Evolutionary conservation across 495 filamentous ascomycete species (phyloP), one percentile per base, ranked within the genome.

Genomic region (Aspergillus olivimuriae): DNA sequence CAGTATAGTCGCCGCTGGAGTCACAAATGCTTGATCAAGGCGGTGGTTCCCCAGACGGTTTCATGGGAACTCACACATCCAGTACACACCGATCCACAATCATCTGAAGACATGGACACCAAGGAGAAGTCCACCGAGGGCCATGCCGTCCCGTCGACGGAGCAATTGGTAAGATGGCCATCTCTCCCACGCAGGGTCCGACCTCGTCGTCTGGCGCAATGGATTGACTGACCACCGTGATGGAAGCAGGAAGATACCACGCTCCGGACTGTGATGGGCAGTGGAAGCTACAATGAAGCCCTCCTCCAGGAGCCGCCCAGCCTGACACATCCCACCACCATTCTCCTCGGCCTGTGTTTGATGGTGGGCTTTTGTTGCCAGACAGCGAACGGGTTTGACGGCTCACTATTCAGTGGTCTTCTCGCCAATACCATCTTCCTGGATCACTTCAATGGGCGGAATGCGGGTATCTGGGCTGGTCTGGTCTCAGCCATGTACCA

Each of bases 401-500:
- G 51, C 35, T 53, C 51, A 0, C 51, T 53, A 7, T 43, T 53
- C 30, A 41, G 51, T 21, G 42, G 30, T 21, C 41, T 53, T 4
- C 41, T 50, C 33, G 31, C 51, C 4, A 53, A 43, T 11, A 2
- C 14, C 4, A 34, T 32, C 6, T 53, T 53, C 21, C 51, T 14
- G 3, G 22, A 50, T 2, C 34, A 34, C 5, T 53, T 53, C 24
- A 32, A 37, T n/a, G 21, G 31, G 2, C 23, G 42, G 19, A 22
- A 43, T 20, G 42, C 37, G 1, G 58, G 64, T 8, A 55, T 48
- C 8, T 48, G 58, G 35, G 74, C 76, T 2, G 74, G 73, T 16
- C 70, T 80, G 12, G 71, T 80, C 4, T 73, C 71, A 10, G 70
- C 69, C 34, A 77, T 80, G 63, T 80, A 81, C 61, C 71, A 71